These are phyloP conservation scores for Cyamopsis tetragonoloba DNA, from an alignment of 306 rosid species.

Conservation along the genomic window DNA sequence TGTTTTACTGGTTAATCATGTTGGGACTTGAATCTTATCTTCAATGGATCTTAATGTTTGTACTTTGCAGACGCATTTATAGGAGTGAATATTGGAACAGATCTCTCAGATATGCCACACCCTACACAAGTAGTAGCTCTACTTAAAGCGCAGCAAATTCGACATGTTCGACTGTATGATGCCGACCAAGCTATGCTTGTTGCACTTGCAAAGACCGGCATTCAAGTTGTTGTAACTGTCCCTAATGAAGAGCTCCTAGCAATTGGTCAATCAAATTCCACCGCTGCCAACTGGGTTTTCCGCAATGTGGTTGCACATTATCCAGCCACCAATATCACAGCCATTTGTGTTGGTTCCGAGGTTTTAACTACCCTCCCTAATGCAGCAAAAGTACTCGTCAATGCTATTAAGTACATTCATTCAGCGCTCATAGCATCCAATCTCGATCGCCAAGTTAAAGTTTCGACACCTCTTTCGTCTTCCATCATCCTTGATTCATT, in stretches of 20 bases:
- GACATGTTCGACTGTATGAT: conserved; percentile 59
- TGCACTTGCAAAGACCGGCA: conserved; percentile 73
- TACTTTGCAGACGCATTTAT: conserved; percentile 55
- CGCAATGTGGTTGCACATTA: conserved; percentile 80
- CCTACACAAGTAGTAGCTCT: conserved; percentile 82
- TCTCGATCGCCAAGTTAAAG: conserved; percentile 71
- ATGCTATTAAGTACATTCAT: conserved; percentile 66
- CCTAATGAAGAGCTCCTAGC: conserved; percentile 78
- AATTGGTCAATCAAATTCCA: conserved; percentile 74
- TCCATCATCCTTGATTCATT: conserved; percentile 77
- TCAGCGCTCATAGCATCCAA: conserved; percentile 75
- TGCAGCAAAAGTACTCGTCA: conserved; percentile 68
- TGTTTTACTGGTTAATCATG: background rate
- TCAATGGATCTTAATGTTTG: conserved; percentile 15
- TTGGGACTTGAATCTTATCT: background rate
- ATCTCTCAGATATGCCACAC: conserved; percentile 81
- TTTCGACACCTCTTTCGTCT: conserved; percentile 74
- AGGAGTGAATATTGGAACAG: conserved; percentile 86
- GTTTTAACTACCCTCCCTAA: conserved; percentile 66
- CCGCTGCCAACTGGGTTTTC: conserved; percentile 81
- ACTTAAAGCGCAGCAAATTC: conserved; percentile 70
- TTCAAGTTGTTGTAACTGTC: conserved; percentile 65
- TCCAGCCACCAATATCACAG: conserved; percentile 80
- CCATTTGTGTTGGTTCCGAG: conserved; percentile 81
- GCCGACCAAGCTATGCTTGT: conserved; percentile 73